Evolutionary conservation across 305 asterid genomes (phyloP).

Genomic region (Rubia balearica): DNA sequence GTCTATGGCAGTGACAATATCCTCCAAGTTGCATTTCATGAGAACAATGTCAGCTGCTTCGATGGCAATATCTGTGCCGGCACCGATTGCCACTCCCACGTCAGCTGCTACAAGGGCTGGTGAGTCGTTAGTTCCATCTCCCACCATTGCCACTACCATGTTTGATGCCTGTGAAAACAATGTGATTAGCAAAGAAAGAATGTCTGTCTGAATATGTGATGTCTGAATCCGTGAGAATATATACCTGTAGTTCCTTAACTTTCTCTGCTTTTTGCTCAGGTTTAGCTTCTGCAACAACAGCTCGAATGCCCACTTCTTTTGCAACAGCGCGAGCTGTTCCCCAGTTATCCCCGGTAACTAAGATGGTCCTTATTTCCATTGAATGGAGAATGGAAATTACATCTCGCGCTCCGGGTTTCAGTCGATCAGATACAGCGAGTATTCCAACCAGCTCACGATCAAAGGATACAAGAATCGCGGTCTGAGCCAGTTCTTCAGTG

Average conservation of each 20-base stretch:
- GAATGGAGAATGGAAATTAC: slow-evolving; percentile 54
- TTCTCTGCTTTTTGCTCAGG: slow-evolving; percentile 66
- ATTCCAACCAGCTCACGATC: slow-evolving; percentile 49
- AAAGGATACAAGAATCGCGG: slow-evolving; percentile 54
- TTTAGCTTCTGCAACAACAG: slow-evolving; percentile 56
- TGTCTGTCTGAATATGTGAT: not conserved
- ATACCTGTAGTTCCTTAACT: slow-evolving; percentile 64
- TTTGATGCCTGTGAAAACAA: slow-evolving; percentile 43
- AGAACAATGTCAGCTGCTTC: slow-evolving; percentile 86
- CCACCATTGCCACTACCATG: slow-evolving; percentile 75
- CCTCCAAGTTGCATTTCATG: slow-evolving; percentile 80
- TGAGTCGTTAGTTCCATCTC: slow-evolving; percentile 87
- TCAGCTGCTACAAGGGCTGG: slow-evolving; percentile 88
- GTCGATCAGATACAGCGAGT: slow-evolving; percentile 52
- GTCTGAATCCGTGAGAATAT: not conserved
- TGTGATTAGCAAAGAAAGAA: not conserved
- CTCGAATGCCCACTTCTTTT: slow-evolving; percentile 45
- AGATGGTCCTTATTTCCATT: slow-evolving; percentile 45
- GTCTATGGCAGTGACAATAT: slow-evolving; percentile 73
- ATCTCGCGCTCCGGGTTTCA: slow-evolving; percentile 58
- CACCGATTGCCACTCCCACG: slow-evolving; percentile 90
- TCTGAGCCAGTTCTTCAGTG: slow-evolving; percentile 47
- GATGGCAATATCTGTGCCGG: slow-evolving; percentile 81
- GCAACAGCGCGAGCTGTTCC: slow-evolving; percentile 76
- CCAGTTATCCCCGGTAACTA: slow-evolving; percentile 74